These are phyloP conservation scores for Pseudonitzschia delicatissima DNA, from an alignment of 108 stramenopile genomes.

Conservation along the genomic window DNA sequence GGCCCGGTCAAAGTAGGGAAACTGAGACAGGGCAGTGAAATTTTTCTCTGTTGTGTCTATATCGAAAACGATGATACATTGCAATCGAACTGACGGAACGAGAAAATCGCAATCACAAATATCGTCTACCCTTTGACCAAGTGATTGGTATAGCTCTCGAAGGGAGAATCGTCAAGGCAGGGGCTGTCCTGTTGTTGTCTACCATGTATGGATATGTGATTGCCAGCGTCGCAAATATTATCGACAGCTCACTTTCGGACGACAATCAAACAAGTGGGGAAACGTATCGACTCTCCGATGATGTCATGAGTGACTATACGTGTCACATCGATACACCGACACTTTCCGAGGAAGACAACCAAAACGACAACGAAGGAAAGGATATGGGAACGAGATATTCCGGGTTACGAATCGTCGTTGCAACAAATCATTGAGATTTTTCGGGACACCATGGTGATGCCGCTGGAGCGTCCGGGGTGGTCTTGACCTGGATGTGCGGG, in stretches of 20 bases:
- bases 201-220: conserved; percentile 9
- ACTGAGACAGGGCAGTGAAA: neutral
- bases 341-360: neutral
- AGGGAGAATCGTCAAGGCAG: conserved; percentile 2
- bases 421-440: conserved; percentile 33
- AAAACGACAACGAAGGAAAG: neutral
- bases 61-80: neutral
- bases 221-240: neutral
- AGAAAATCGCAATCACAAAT: too few species aligned
- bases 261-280: neutral
- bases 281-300: neutral
- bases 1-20: neutral
- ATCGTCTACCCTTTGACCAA: neutral
- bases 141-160: neutral
- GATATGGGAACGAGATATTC: conserved; percentile 20
- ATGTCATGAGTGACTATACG: neutral
- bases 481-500: conserved; percentile 74
- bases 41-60: neutral
- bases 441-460: conserved; percentile 12
- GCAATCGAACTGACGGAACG: neutral
- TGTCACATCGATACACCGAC: neutral
- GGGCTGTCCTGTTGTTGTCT: neutral
- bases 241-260: neutral
- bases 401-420: conserved; percentile 60
- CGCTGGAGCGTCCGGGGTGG: conserved; percentile 53